A percentile compares a stretch with the other conserved stretches of the same genome.
Conservation (phyloP, 805 yeast species). For the Yamadazyma takamatsuzukensis region DNA sequence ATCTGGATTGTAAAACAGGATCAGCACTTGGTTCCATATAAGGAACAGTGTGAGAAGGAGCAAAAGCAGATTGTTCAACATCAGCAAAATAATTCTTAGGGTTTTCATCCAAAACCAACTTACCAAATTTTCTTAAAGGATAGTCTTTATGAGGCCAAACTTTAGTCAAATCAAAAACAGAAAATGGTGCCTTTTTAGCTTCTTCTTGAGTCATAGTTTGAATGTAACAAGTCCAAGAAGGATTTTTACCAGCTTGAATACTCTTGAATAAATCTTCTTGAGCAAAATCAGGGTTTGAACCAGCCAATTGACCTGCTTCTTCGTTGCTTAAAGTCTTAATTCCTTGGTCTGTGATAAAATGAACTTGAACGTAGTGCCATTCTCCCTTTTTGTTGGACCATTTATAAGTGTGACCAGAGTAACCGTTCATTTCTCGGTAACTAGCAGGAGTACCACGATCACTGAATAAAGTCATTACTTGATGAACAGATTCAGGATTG, state of each 20-base stretch:
- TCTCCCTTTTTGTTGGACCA: slow-evolving; percentile 74
- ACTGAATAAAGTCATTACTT: slow-evolving; percentile 67
- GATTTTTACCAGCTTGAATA: slow-evolving; percentile 73
- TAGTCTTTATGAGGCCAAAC: slow-evolving; percentile 87
- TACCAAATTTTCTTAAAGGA: slow-evolving; percentile 86
- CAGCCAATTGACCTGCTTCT: slow-evolving; percentile 64
- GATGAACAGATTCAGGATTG: slow-evolving; percentile 74
- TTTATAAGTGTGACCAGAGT: slow-evolving; percentile 81
- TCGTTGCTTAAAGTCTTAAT: slow-evolving; percentile 50
- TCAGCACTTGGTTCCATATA: slow-evolving; percentile 75
- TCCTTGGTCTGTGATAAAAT: slow-evolving; percentile 66
- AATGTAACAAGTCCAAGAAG: slow-evolving; percentile 81
- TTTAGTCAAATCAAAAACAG: slow-evolving; percentile 87
- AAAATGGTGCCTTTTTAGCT: slow-evolving; percentile 70
- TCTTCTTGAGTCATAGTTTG: slow-evolving; percentile 85
- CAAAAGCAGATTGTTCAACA: slow-evolving; percentile 57
- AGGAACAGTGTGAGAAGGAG: slow-evolving; percentile 71
- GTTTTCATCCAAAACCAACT: slow-evolving; percentile 73
- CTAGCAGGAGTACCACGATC: slow-evolving; percentile 82
- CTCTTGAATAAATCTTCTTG: slow-evolving; percentile 77
- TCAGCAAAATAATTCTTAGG: slow-evolving; percentile 85
- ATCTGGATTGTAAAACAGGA: slow-evolving; percentile 72
- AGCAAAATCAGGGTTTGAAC: slow-evolving; percentile 78
- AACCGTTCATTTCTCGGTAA: slow-evolving; percentile 77
- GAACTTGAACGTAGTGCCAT: slow-evolving; percentile 77